Evolutionary conservation across 2,329 filamentous ascomycete species (phyloP), one percentile per base, ranked within the genome.

Genomic region (Alternaria gaisen): DNA sequence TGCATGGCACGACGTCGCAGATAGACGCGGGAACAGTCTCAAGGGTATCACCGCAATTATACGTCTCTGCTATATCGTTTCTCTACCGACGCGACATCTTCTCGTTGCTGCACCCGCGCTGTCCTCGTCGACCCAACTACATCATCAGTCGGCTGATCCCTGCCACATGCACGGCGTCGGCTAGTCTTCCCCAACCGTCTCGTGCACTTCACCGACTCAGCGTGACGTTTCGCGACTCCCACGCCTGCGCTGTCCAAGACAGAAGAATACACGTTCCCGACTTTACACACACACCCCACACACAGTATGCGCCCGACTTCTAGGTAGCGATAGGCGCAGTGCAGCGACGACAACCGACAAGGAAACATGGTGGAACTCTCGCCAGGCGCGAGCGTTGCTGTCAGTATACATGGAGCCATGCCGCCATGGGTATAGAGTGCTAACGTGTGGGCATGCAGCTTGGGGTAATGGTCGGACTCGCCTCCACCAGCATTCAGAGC

Each of bases 401-500:
- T 81, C 66, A 69, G 79, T 75, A 22, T 14, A 54, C 32, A 18
- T 4, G 28, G 5, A 24, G 26, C 28, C 43, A 14, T 28, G 16
- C 4, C 22, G 32, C 16, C 44, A 3, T 12, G 36, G 50, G 38
- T 9, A 43, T 10, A 38, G 4, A 58, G 4, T 32, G 40, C 57
- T 55, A 38, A 48, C 42, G 53, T 60, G 69, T 56, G 64, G 54
- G 12, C 34, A 7, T 38, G 54, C 75, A 96, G 93, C 86, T 98
- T 75, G 95, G 95, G 74, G 93, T 99, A 76, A 81, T 97, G 66
- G 94, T 97, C 76, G 95, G 95, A 71, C 86, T 99, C 67, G 79
- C 97, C 70, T 98, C 94, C 60, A 97, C 95, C 61, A 95, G 93
- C 78, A 88, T 98, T 24, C 95, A 99, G 80, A 97, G 94, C 78